Evolutionary conservation across 1,284 basidiomycete genomes (phyloP).

Genomic region (Tylopilus sp.): DNA sequence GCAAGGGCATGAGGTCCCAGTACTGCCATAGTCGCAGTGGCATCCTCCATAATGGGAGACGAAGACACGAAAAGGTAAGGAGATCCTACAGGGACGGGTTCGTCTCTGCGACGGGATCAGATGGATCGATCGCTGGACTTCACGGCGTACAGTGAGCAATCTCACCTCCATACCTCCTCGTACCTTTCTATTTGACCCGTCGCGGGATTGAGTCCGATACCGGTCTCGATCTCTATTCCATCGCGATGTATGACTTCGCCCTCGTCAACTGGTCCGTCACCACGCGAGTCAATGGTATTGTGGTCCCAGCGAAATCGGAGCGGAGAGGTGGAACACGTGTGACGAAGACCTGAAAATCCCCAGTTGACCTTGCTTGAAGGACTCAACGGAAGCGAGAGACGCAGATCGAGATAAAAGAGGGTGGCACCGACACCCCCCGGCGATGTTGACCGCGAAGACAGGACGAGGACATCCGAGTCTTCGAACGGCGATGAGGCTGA

Average conservation of each 20-base stretch:
- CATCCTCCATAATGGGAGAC: slow-evolving; percentile 6
- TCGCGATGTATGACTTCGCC: slow-evolving; percentile 23
- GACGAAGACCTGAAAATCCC: slow-evolving; percentile 27
- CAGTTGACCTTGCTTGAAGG: slow-evolving; percentile 22
- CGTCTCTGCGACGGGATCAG: slow-evolving; percentile 9
- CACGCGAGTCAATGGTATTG: slow-evolving; percentile 20
- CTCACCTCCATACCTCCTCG: slow-evolving; percentile 28
- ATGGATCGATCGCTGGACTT: background rate
- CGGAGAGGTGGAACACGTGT: slow-evolving; percentile 18
- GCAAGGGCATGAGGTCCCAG: slow-evolving; percentile 26
- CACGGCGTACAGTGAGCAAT: background rate
- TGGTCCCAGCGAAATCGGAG: slow-evolving; percentile 20
- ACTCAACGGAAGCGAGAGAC: slow-evolving; percentile 27
- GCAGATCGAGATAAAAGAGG: slow-evolving; percentile 27
- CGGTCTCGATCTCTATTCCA: slow-evolving; percentile 26
- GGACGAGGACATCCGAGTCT: slow-evolving; percentile 29
- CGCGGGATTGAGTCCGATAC: slow-evolving; percentile 23
- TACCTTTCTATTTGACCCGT: slow-evolving; percentile 21
- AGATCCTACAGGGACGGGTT: slow-evolving; percentile 13
- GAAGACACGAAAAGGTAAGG: slow-evolving; percentile 25
- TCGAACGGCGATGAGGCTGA: slow-evolving; percentile 19
- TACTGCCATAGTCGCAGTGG: slow-evolving; percentile 17
- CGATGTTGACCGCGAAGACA: slow-evolving; percentile 27
- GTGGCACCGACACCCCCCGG: slow-evolving; percentile 11
- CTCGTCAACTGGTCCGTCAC: slow-evolving; percentile 18